phyloP scores from a whole-genome alignment of 2,329 filamentous ascomycete species.

The Arthrobotrys musiformis region DNA sequence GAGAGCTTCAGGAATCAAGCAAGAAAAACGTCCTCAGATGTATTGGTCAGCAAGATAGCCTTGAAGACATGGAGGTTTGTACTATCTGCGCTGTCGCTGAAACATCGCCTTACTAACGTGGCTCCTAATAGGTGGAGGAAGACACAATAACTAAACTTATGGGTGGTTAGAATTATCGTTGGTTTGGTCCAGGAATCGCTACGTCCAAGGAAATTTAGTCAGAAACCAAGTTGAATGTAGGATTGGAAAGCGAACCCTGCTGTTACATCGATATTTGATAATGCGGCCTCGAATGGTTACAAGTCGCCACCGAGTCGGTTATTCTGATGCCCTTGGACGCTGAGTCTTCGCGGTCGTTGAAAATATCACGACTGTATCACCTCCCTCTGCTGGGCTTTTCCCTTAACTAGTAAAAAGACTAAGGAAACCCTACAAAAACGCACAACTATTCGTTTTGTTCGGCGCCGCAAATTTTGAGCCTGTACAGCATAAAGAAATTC shows the following conservation, averaged over 20 bases:
- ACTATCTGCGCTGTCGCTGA: neutral
- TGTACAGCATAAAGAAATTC: too few species aligned
- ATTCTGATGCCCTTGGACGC: neutral
- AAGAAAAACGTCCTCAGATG: constrained; percentile 98
- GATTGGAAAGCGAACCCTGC: too few species aligned
- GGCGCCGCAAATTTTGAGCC: too few species aligned
- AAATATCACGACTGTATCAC: neutral
- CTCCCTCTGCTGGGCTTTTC: too few species aligned
- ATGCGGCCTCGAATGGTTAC: neutral
- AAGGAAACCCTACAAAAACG: too few species aligned
- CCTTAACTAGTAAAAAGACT: too few species aligned
- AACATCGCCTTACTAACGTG: neutral
- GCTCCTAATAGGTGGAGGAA: constrained; percentile 33
- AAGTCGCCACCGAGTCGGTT: neutral
- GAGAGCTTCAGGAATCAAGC: constrained; percentile 97
- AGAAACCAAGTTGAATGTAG: too few species aligned
- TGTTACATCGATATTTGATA: neutral
- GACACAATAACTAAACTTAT: constrained; percentile 54
- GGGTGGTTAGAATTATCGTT: constrained; percentile 21
- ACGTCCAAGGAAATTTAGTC: neutral
- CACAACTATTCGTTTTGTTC: too few species aligned
- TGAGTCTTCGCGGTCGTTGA: neutral
- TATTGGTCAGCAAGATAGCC: constrained; percentile 94
- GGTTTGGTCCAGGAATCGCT: neutral
- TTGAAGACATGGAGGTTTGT: constrained; percentile 99